Evolutionary conservation across 768 basidiomycete species (phyloP).

Genomic region (Paxillus involutus): DNA sequence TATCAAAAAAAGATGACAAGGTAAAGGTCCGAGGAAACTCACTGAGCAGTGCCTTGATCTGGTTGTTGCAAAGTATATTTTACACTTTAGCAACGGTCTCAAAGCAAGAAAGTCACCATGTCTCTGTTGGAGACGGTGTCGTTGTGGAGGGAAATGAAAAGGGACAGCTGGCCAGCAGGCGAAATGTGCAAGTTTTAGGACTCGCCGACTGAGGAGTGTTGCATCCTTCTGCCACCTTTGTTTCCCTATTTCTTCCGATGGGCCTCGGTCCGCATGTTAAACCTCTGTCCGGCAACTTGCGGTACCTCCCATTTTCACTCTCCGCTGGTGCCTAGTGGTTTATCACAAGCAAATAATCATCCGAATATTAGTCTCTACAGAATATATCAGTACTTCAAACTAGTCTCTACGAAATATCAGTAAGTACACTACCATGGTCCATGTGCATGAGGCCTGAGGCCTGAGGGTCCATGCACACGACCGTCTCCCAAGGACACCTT

Average conservation of each 20-base stretch:
- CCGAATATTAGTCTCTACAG: too few species aligned
- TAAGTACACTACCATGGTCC: too few species aligned
- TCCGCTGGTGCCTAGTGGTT: too few species aligned
- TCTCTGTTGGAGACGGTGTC: background rate
- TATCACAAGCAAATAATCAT: too few species aligned
- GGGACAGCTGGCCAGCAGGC: background rate
- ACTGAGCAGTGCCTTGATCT: background rate
- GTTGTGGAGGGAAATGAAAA: background rate
- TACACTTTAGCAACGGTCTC: background rate
- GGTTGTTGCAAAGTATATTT: background rate
- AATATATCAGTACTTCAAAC: too few species aligned
- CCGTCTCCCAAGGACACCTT: too few species aligned
- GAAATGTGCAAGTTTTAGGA: background rate
- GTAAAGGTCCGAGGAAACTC: constrained; percentile 14
- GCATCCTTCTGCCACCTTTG: background rate
- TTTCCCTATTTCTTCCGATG: background rate
- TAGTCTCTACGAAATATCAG: too few species aligned
- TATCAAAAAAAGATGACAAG: constrained; percentile 13
- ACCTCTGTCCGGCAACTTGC: background rate
- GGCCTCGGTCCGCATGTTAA: too few species aligned
- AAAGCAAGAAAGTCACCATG: background rate
- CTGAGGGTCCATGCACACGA: too few species aligned
- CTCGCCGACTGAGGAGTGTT: background rate
- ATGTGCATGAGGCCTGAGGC: too few species aligned
- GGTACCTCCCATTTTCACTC: too few species aligned